phyloP scores from a whole-genome alignment of 495 filamentous ascomycete species.

The Acidomyces sp. region DNA sequence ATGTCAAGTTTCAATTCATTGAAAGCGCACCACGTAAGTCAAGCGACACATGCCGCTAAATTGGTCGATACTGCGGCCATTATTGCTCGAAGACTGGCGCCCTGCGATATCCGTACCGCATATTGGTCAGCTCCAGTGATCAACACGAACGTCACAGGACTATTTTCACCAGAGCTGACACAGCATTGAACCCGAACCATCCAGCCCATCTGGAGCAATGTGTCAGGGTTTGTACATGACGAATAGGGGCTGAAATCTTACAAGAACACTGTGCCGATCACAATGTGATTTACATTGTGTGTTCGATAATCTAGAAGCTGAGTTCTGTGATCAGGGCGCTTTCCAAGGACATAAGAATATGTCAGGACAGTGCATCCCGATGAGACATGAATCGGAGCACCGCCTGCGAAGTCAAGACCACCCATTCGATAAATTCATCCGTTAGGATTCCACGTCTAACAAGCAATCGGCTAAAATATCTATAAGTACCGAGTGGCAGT shows the following conservation, averaged over 20 bases:
- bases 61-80: constrained; percentile 65
- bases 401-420: constrained; percentile 89
- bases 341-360: constrained; percentile 71
- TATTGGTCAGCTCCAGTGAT: too few relatives aligned
- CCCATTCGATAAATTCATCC: constrained; percentile 80
- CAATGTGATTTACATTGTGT: constrained; percentile 95
- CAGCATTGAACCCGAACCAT: constrained; percentile 98
- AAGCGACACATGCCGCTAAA: constrained; percentile 68
- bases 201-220: too few relatives aligned
- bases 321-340: constrained; percentile 69
- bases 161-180: constrained; percentile 80
- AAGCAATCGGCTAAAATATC: constrained; percentile 36
- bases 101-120: too few relatives aligned
- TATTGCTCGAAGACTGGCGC: constrained; percentile 75
- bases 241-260: too few relatives aligned
- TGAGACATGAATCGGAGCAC: constrained; percentile 89
- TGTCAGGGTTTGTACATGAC: too few relatives aligned
- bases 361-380: constrained; percentile 75
- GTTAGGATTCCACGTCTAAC: constrained; percentile 90
- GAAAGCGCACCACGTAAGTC: constrained; percentile 97
- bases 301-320: constrained; percentile 92
- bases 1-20: too few relatives aligned
- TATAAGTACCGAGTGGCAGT: too few relatives aligned
- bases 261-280: constrained; percentile 95
- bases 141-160: too few relatives aligned